Conservation (phyloP, 768 basidiomycete species). For the Phaffia tasmanica region DNA sequence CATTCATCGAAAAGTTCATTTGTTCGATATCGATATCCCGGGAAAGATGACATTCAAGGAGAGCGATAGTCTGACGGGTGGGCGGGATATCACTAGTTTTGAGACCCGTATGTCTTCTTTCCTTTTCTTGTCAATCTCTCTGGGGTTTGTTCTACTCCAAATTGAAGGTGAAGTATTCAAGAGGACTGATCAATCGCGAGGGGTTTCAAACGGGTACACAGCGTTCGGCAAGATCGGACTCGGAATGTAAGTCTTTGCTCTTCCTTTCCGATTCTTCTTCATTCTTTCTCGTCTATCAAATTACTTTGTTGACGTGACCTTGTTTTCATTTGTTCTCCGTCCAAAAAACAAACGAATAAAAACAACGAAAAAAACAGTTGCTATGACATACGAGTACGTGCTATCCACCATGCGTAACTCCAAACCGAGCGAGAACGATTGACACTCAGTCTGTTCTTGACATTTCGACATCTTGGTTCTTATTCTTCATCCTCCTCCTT, state of each 20-base stretch:
- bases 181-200: background rate
- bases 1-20: constrained; percentile 83
- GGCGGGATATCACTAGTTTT: constrained; percentile 61
- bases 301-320: no score
- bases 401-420: no score
- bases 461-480: no score
- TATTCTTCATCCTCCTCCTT: background rate
- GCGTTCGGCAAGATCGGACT: constrained; percentile 96
- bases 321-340: no score
- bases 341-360: no score
- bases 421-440: no score
- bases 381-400: constrained; percentile 20
- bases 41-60: constrained; percentile 42
- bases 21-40: constrained; percentile 91
- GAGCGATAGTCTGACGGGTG: constrained; percentile 74
- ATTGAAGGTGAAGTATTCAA: background rate
- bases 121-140: background rate
- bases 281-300: no score
- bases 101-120: constrained; percentile 58
- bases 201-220: constrained; percentile 32
- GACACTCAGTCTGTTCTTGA: no score
- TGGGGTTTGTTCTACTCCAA: background rate
- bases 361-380: no score
- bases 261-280: no score
- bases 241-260: constrained; percentile 51